These are phyloP conservation scores for Hypsizygus marmoreus DNA, from an alignment of 768 basidiomycete genomes.

Conservation along the genomic window DNA sequence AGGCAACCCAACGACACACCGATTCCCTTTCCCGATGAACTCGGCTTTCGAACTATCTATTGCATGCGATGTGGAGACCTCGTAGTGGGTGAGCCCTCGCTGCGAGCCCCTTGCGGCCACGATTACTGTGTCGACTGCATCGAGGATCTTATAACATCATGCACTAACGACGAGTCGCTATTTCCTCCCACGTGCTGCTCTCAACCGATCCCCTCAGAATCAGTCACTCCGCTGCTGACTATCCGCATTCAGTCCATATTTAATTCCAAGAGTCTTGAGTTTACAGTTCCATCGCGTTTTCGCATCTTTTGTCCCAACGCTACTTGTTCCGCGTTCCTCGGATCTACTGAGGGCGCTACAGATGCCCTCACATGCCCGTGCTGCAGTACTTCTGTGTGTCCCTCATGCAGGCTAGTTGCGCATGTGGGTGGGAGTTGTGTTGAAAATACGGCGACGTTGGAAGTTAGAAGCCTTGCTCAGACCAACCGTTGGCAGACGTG, in stretches of 20 bases:
- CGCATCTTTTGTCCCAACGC: slow-evolving; percentile 55
- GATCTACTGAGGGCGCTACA: slow-evolving; percentile 29
- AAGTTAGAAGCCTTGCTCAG: slow-evolving; percentile 45
- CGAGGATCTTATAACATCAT: slow-evolving; percentile 38
- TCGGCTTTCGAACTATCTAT: slow-evolving; percentile 16
- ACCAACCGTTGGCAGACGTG: slow-evolving; percentile 61
- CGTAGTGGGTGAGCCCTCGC: slow-evolving; percentile 23
- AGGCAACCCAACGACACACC: slow-evolving; percentile 6
- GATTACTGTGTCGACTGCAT: slow-evolving; percentile 50
- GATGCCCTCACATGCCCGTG: slow-evolving; percentile 28
- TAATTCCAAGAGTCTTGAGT: slow-evolving; percentile 47
- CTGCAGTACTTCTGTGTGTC: slow-evolving; percentile 47
- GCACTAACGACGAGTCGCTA: slow-evolving; percentile 51
- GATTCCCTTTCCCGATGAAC: slow-evolving; percentile 12
- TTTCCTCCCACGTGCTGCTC: slow-evolving; percentile 56
- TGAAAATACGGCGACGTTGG: slow-evolving; percentile 41
- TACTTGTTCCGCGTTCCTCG: slow-evolving; percentile 57
- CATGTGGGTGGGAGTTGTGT: slow-evolving; percentile 45
- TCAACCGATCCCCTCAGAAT: slow-evolving; percentile 30
- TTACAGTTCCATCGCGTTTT: slow-evolving; percentile 36
- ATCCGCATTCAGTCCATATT: slow-evolving; percentile 31
- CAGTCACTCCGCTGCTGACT: slow-evolving; percentile 31
- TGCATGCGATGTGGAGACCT: slow-evolving; percentile 19
- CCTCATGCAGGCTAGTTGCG: slow-evolving; percentile 46
- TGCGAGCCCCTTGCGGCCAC: slow-evolving; percentile 48